phyloP scores from a whole-genome alignment of 345 rosid genomes.

The Hibiscus tridactylites region DNA sequence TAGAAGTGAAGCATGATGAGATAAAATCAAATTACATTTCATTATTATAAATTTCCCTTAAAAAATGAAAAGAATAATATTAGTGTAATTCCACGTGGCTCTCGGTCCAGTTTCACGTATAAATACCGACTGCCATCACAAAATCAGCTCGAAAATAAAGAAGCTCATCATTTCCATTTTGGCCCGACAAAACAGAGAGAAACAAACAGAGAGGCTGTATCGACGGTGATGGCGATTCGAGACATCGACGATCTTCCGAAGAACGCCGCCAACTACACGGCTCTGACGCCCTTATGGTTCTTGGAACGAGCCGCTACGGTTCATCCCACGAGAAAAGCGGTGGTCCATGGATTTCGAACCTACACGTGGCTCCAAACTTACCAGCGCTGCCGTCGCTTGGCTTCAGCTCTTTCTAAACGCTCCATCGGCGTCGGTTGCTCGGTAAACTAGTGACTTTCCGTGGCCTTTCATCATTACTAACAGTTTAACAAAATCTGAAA shows the following conservation, averaged over 20 bases:
- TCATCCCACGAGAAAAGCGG: conserved; percentile 57
- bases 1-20: no score
- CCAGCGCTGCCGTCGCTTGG: conserved; percentile 71
- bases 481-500: not conserved
- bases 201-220: not conserved
- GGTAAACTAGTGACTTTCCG: conserved; percentile 25
- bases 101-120: not conserved
- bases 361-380: conserved; percentile 84
- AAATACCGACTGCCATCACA: not conserved
- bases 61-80: no score
- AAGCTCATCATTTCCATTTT: not conserved
- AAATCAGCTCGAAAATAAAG: no score
- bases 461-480: not conserved
- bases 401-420: conserved; percentile 67
- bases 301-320: conserved; percentile 74
- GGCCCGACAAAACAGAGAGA: not conserved
- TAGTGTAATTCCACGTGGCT: no score
- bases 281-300: conserved; percentile 85
- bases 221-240: conserved; percentile 25
- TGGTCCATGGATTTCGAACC: conserved; percentile 52
- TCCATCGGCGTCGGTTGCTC: conserved; percentile 64
- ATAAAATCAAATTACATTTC: no score
- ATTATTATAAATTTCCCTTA: no score
- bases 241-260: conserved; percentile 86
- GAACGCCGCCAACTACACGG: conserved; percentile 68